These are phyloP conservation scores for Coniochaeta prunicola DNA, from an alignment of 2,329 filamentous ascomycete species.

Conservation along the genomic window DNA sequence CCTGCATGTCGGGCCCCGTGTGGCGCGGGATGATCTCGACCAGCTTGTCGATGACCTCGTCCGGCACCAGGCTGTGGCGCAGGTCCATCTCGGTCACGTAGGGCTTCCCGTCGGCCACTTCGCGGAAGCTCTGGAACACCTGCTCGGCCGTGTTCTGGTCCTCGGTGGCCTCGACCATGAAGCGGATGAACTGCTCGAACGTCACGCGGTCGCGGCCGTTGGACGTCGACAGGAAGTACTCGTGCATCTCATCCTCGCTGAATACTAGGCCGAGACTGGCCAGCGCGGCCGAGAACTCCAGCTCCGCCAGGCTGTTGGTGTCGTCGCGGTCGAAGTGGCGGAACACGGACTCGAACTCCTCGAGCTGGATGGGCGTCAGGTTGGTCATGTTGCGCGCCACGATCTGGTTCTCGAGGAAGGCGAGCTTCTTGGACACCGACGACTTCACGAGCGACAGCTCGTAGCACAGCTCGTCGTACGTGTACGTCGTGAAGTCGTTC, in stretches of 20 bases:
- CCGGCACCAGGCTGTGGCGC: constrained; percentile 87
- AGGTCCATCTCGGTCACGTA: constrained; percentile 98
- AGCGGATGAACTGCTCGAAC: constrained; percentile 97
- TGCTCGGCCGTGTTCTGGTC: constrained; percentile 98
- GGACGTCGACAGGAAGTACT: constrained; percentile 85
- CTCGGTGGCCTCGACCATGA: constrained; percentile 99
- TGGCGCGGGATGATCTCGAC: constrained; percentile 80
- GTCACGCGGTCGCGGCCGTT: constrained; percentile 72
- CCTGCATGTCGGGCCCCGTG: constrained; percentile 74
- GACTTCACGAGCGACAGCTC: constrained; percentile 87
- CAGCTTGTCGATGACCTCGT: constrained; percentile 93
- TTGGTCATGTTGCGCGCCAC: constrained; percentile 99
- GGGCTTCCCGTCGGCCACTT: constrained; percentile 96
- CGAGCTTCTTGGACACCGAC: constrained; percentile 91
- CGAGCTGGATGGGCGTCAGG: constrained; percentile 91
- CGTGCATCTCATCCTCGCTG: constrained; percentile 96
- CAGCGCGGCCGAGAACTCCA: constrained; percentile 92
- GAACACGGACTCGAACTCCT: constrained; percentile 98
- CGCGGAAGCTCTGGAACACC: constrained; percentile 94
- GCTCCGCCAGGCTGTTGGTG: constrained; percentile 81
- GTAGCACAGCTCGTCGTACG: constrained; percentile 91
- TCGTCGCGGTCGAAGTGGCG: constrained; percentile 94
- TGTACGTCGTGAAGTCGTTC: constrained; percentile 99
- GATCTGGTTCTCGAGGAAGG: constrained; percentile 97
- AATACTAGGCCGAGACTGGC: constrained; percentile 95